Conservation (phyloP, 2,329 filamentous ascomycete species). For the Diaporthe caulivora region DNA sequence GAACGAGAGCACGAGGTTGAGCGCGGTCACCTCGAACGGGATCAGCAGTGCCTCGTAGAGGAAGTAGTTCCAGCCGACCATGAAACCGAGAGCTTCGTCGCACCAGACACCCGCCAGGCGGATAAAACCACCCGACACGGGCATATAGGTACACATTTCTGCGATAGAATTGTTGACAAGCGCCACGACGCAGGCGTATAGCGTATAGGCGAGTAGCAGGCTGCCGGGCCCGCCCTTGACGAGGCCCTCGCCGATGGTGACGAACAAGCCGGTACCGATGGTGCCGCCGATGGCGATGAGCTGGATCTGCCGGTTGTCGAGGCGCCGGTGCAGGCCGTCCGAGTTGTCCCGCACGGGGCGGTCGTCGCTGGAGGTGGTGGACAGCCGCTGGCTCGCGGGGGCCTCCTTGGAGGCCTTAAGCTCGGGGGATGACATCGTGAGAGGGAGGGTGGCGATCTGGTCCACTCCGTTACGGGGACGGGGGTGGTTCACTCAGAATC, state of each 20-base stretch:
- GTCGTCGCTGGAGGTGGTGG: constrained; percentile 18
- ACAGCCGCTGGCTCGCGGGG: constrained; percentile 16
- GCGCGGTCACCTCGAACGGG: constrained; percentile 57
- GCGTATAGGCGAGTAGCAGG: constrained; percentile 69
- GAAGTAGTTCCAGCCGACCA: constrained; percentile 60
- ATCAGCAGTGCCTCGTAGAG: constrained; percentile 56
- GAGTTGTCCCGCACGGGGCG: constrained; percentile 28
- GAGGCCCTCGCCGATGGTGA: constrained; percentile 70
- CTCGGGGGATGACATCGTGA: constrained; percentile 18
- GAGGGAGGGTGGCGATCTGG: not conserved
- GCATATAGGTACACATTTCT: constrained; percentile 74
- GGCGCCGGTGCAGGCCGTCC: constrained; percentile 57
- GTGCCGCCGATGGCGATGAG: constrained; percentile 70
- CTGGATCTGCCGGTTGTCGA: constrained; percentile 68
- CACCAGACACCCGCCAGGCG: constrained; percentile 75
- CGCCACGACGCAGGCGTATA: constrained; percentile 68
- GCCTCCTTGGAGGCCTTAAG: constrained; percentile 28
- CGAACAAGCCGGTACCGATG: constrained; percentile 70
- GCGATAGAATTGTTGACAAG: constrained; percentile 75
- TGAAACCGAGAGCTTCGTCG: constrained; percentile 73
- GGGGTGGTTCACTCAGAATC: constrained; percentile 13
- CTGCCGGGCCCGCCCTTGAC: constrained; percentile 58
- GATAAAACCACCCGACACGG: constrained; percentile 73
- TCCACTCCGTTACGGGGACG: constrained; percentile 7
- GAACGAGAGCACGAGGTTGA: constrained; percentile 57